A percentile compares a stretch with the other conserved stretches of the same genome.
Evolutionary conservation across 179 eudicot species (phyloP).

Genomic region (Heliamphora pulchella): DNA sequence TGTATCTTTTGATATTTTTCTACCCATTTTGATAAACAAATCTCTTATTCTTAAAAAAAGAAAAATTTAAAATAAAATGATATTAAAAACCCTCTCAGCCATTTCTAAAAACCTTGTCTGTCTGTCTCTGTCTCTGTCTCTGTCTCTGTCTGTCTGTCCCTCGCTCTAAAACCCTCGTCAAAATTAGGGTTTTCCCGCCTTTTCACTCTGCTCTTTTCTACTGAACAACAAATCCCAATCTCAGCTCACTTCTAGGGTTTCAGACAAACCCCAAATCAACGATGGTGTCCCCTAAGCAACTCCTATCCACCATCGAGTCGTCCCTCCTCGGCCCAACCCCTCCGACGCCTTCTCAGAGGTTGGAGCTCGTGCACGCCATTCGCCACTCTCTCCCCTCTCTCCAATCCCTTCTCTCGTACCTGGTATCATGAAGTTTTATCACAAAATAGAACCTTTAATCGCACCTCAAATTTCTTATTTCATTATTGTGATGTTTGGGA

Average conservation of each 20-base stretch:
- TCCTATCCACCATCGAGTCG: conserved; percentile 60
- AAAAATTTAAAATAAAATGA: no score
- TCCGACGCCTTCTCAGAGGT: conserved; percentile 66
- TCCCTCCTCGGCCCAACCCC: conserved; percentile 53
- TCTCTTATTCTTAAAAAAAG: no score
- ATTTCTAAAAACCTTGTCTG: no score
- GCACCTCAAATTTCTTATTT: neutral
- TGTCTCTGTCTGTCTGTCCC: neutral
- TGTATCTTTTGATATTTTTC: no score
- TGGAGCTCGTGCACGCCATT: conserved; percentile 77
- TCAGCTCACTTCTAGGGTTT: conserved; percentile 15
- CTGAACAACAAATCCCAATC: neutral
- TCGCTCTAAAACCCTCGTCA: neutral
- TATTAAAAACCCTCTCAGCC: no score
- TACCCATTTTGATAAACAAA: no score
- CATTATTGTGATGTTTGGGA: neutral
- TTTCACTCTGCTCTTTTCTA: neutral
- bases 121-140: neutral
- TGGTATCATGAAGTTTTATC: conserved; percentile 9
- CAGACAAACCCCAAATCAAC: neutral
- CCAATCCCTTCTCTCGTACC: conserved; percentile 61
- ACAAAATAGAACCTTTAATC: neutral
- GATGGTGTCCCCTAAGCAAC: conserved; percentile 80
- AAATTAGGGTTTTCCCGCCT: conserved; percentile 31
- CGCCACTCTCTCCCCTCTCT: conserved; percentile 67